Percentiles rank a stretch among this genome's conserved stretches.
Conservation (phyloP, 1,139 yeast genomes). For the Zygoascus sp. region DNA sequence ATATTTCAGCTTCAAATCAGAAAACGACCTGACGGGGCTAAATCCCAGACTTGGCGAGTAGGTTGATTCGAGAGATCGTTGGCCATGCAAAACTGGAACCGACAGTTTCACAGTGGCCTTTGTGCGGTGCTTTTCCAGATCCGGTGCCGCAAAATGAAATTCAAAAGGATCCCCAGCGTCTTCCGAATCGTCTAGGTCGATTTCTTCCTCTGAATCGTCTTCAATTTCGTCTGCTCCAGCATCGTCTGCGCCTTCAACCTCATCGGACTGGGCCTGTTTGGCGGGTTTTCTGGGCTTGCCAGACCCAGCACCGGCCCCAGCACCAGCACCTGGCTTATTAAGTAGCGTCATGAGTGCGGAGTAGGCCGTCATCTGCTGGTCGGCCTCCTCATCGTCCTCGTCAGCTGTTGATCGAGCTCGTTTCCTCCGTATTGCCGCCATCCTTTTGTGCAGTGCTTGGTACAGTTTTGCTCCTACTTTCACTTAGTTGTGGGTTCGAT, state of each 20-base stretch:
- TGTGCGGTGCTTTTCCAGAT: constrained; percentile 31
- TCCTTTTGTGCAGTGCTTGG: background rate
- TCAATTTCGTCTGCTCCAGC: constrained; percentile 30
- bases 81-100: constrained; percentile 8
- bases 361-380: constrained; percentile 48
- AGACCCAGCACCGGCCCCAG: background rate
- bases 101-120: constrained; percentile 11
- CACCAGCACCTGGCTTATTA: constrained; percentile 44
- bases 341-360: constrained; percentile 71
- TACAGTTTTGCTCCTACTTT: background rate
- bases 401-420: constrained; percentile 7
- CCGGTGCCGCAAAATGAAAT: constrained; percentile 60
- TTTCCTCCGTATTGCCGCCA: background rate
- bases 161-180: constrained; percentile 59
- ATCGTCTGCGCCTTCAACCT: constrained; percentile 16
- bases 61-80: background rate
- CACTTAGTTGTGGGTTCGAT: no score
- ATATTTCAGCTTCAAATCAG: constrained; percentile 27
- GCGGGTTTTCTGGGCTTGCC: constrained; percentile 8
- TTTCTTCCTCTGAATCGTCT: constrained; percentile 34
- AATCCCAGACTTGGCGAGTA: background rate
- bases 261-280: constrained; percentile 4
- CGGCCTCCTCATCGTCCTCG: constrained; percentile 25
- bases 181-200: constrained; percentile 39
- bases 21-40: background rate